Evolutionary conservation across 192 early-diverging fungal genomes (phyloP), one percentile per base, ranked within the genome.

Genomic region (Oehlia diaphana): DNA sequence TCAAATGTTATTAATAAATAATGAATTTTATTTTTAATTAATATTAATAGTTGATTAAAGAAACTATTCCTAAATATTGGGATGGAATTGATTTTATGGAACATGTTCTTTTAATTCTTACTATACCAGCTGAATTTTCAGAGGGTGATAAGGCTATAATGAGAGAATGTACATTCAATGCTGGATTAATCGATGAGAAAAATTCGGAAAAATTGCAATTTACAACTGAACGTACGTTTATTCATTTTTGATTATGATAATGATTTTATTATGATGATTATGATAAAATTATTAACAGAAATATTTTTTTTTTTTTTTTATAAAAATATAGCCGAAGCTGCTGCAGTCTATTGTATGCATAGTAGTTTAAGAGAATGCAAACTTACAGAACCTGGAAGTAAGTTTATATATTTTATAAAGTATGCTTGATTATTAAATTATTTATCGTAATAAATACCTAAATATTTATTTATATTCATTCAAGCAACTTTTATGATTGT

Each of bases 401-500:
- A 8, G 39, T 72, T 37, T 37, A 49, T 37, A 37, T 37, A 37
- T 37, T 37, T 9, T 72, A 13, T 21, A 8, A 21, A 47, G 39
- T 37, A 37, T 37, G 2, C 37, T 5, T 3, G 35, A 37, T 37
- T 37, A 37, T 37, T 37, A 5, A 37, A 37, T 37, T 37, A 3
- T 37, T 44, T n/a, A 21, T 28, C 3, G 4, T 72, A 42, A 50
- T 6, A 69, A 33, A 21, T 33, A 31, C 37, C 37, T 37, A 28
- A 19, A 19, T 37, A 37, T 37, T 37, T 37, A 37, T 37, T 37
- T 37, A 37, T 37, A 37, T 37, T 37, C 37, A 37, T 37, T 37
- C 9, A 26, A 72, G 82, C 86, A 28, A 83, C 84, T 4, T 90
- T 90, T 64, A 88, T 90, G 87, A 87, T 90, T 50, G 86, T 85